Base-by-base conservation (phyloP, 2,329 filamentous ascomycete genomes). In the Neonectria ditissima region DNA sequence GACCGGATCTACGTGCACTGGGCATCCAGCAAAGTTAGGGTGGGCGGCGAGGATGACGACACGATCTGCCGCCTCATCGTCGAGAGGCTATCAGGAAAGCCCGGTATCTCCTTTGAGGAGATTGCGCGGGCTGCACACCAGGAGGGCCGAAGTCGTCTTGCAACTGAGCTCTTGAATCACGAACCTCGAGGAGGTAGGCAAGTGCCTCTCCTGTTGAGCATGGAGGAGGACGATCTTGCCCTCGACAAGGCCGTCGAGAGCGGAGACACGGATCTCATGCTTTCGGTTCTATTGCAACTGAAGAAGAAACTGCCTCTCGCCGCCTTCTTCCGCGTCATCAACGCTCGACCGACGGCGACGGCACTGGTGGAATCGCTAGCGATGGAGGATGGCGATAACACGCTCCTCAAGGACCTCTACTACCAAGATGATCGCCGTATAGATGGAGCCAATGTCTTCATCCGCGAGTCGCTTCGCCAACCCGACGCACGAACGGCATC, bases 201-300 rank as follows among this genome's bases (percentile, higher is more conserved):
- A 79, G 96, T 99, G 0, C 96, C 96, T 0, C 86, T 99, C 3
- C 86, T 99, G 2, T 84, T 99, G 44, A 94, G 88, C 76, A 97
- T 98, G 92, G 94, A 97, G 72, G 94, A 99, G 78, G 95, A 97
- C 69, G 93, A 94, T 68, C 89, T 98, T 43, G 96, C 96, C 0
- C 87, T 99, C 0, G 95, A 98, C 82, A 99, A 98, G 78, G 95
- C 96, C 10, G 93, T 98, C 63, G 94, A 97, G 77, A 97, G 93
- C 65, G 95, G 95, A 18, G 96, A 99, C 75, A 95, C 94, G 0
- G 96, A 99, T 70, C 86, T 99, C 2, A 88, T 97, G n/a, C 91
- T 93, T 71, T 94, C 91, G 74, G 96, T 99, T 5, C 85, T 99
- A 7, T 82, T 97, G 8, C 91, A 95, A 65, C 83, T 99, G 39